Conservation (phyloP, 805 yeast genomes). For the Yarrowia sp. region DNA sequence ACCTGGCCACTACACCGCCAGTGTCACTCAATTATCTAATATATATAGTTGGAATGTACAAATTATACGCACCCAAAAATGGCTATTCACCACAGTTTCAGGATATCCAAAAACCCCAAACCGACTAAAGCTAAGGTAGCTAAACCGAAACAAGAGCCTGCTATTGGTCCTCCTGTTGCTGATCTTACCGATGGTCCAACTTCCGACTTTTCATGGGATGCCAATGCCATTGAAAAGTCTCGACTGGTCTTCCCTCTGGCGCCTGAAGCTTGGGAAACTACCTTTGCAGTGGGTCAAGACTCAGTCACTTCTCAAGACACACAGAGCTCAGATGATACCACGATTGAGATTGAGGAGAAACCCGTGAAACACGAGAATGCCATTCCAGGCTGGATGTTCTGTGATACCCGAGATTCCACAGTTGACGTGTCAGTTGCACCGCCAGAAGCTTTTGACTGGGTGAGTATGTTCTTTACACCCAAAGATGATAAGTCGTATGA, state of each 20-base stretch:
- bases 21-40: slow-evolving; percentile 3
- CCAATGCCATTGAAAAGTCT: not conserved
- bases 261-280: not conserved
- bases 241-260: not conserved
- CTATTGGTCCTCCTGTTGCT: not conserved
- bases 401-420: not conserved
- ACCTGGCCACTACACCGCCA: not conserved
- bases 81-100: slow-evolving; percentile 23
- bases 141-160: too few relatives aligned
- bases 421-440: not conserved
- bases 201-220: not conserved
- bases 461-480: not conserved
- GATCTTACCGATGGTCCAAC: not conserved
- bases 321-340: not conserved
- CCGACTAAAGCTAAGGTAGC: not conserved
- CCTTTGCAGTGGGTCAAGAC: not conserved
- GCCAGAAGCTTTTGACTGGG: not conserved
- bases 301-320: not conserved
- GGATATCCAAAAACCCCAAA: not conserved
- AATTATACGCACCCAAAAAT: not conserved
- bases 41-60: slow-evolving; percentile 7
- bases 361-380: not conserved
- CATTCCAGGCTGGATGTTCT: slow-evolving; percentile 3
- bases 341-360: not conserved
- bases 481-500: not conserved